Conservation (phyloP, 2,329 filamentous ascomycete species). For the Calonectria henricotiae region DNA sequence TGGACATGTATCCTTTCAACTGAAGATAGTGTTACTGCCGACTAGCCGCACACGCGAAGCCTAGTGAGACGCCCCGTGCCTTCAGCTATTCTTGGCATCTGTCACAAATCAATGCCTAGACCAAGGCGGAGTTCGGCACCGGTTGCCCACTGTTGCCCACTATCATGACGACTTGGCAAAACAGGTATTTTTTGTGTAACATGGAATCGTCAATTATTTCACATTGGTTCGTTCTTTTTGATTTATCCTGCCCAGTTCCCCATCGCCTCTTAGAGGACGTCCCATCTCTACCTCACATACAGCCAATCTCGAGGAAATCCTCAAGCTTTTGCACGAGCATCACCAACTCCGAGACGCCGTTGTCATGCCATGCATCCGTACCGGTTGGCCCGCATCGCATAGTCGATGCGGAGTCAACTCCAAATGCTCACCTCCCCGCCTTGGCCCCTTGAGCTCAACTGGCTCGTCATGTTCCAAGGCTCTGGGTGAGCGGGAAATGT, state of each 20-base stretch:
- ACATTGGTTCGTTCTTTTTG: slow-evolving; percentile 48
- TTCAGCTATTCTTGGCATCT: slow-evolving; percentile 34
- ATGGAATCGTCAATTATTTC: slow-evolving; percentile 38
- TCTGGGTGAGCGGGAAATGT: slow-evolving; percentile 46
- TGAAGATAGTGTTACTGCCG: not conserved
- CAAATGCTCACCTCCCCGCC: slow-evolving; percentile 44
- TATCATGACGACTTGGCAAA: slow-evolving; percentile 25
- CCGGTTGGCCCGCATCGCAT: slow-evolving; percentile 53
- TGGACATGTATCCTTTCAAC: slow-evolving; percentile 13
- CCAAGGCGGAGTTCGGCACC: slow-evolving; percentile 38
- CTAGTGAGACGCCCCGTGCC: slow-evolving; percentile 23
- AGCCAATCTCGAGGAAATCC: slow-evolving; percentile 53
- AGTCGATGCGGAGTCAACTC: slow-evolving; percentile 45
- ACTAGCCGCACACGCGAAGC: slow-evolving; percentile 6
- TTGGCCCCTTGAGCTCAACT: slow-evolving; percentile 39
- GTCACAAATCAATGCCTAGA: slow-evolving; percentile 20
- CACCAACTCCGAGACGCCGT: slow-evolving; percentile 64
- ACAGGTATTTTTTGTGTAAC: slow-evolving; percentile 25
- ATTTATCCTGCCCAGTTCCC: slow-evolving; percentile 47
- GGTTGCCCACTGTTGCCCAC: not conserved
- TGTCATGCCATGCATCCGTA: slow-evolving; percentile 62
- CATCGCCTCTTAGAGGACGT: slow-evolving; percentile 45
- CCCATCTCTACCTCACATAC: slow-evolving; percentile 52
- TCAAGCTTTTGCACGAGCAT: slow-evolving; percentile 55
- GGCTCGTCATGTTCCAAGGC: slow-evolving; percentile 38